Percentiles rank a stretch among this genome's conserved stretches.
phyloP scores from a whole-genome alignment of 345 rosid genomes.

The Citrus sp. region DNA sequence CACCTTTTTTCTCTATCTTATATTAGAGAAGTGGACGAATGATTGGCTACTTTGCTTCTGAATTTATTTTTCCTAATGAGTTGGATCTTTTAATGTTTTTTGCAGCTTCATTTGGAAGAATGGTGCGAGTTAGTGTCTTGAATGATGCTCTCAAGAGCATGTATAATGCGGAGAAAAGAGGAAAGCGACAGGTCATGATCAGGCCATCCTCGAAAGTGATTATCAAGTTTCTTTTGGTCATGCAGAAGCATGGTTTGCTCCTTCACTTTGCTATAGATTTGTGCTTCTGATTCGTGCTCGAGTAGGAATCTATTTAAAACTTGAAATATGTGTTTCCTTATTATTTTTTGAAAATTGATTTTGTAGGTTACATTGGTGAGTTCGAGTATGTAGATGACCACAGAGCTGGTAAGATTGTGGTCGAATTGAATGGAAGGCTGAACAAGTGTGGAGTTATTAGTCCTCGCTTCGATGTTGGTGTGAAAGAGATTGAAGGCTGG shows the following conservation, averaged over 20 bases:
- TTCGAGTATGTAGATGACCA: slow-evolving; percentile 84
- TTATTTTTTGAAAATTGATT: not conserved
- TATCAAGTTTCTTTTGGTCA: slow-evolving; percentile 75
- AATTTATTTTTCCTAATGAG: not conserved
- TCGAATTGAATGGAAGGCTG: slow-evolving; percentile 69
- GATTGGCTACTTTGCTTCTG: not conserved
- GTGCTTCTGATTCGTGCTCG: not conserved
- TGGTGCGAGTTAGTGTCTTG: slow-evolving; percentile 79
- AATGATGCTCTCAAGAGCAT: slow-evolving; percentile 87
- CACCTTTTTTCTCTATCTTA: no score
- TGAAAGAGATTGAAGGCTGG: slow-evolving; percentile 83
- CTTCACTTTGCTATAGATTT: not conserved
- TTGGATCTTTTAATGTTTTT: not conserved
- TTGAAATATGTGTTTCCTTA: not conserved
- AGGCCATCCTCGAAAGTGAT: slow-evolving; percentile 84
- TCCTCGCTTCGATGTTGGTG: slow-evolving; percentile 84
- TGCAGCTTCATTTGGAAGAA: slow-evolving; percentile 26
- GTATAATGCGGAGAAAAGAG: slow-evolving; percentile 81
- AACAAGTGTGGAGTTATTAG: slow-evolving; percentile 87
- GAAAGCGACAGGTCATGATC: slow-evolving; percentile 80
- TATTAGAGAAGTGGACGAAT: not conserved
- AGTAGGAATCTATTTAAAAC: not conserved
- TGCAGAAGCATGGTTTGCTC: slow-evolving; percentile 75
- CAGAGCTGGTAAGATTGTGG: slow-evolving; percentile 80
- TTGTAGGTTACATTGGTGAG: slow-evolving; percentile 73